Evolutionary conservation across 2,329 filamentous ascomycete genomes (phyloP).

Genomic region (Capronia americana): DNA sequence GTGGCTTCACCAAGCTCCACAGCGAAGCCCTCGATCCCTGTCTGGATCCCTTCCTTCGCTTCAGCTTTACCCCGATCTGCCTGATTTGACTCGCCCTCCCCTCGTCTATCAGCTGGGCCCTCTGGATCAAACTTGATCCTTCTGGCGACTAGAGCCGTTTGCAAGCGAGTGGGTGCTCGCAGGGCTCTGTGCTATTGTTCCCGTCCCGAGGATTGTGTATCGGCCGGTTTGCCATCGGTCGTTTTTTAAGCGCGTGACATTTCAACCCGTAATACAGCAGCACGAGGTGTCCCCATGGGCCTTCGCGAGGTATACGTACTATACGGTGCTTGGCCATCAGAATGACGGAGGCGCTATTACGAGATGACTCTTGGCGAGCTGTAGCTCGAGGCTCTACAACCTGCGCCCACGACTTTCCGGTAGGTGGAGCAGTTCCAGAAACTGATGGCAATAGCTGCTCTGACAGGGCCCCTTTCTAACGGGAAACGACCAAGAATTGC

Average conservation of each 20-base stretch:
- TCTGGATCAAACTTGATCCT: constrained; percentile 3
- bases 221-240: neutral
- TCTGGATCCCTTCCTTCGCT: constrained; percentile 12
- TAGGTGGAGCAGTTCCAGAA: neutral
- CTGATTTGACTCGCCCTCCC: neutral
- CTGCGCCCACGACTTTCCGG: neutral
- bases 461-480: neutral
- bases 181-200: neutral
- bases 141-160: neutral
- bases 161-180: neutral
- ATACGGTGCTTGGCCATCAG: neutral
- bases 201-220: neutral
- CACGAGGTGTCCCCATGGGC: neutral
- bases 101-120: neutral
- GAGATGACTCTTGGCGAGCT: neutral
- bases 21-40: constrained; percentile 5
- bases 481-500: neutral
- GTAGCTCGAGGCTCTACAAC: neutral
- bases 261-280: constrained; percentile 1
- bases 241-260: neutral
- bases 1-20: constrained; percentile 18
- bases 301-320: neutral
- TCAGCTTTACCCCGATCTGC: constrained; percentile 12
- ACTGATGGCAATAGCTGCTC: neutral
- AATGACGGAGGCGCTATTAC: neutral